These are phyloP conservation scores for Leptodermis oblonga DNA, from an alignment of 257 asterid species.

Conservation along the genomic window DNA sequence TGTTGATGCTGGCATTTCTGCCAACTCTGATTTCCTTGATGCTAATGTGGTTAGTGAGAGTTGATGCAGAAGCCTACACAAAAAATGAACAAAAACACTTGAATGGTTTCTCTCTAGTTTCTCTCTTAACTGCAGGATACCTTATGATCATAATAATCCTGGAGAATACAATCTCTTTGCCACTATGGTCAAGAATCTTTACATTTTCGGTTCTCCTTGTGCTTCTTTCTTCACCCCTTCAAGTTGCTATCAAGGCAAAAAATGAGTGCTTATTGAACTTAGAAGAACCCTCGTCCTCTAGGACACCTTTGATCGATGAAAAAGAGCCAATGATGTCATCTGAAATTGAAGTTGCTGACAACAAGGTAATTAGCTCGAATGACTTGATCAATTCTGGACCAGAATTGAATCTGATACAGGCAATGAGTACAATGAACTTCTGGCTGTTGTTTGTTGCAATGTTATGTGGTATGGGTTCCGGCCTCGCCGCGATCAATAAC, in stretches of 20 bases:
- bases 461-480: slow-evolving; percentile 96
- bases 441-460: slow-evolving; percentile 79
- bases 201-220: slow-evolving; percentile 47
- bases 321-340: slow-evolving; percentile 13
- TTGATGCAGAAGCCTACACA: slow-evolving; percentile 31
- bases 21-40: slow-evolving; percentile 55
- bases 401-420: slow-evolving; percentile 54
- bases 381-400: slow-evolving; percentile 21
- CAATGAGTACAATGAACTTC: slow-evolving; percentile 55
- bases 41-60: slow-evolving; percentile 70
- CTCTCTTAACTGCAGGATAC: slow-evolving; percentile 57
- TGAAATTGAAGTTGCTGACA: slow-evolving; percentile 9
- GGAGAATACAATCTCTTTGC: slow-evolving; percentile 37
- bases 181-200: slow-evolving; percentile 41
- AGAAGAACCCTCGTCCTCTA: slow-evolving; percentile 19
- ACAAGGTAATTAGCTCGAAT: slow-evolving; percentile 25
- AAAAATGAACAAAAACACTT: slow-evolving; percentile 45
- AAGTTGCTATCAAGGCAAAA: slow-evolving; percentile 40
- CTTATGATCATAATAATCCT: slow-evolving; percentile 57
- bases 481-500: slow-evolving; percentile 82
- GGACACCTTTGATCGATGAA: slow-evolving; percentile 39
- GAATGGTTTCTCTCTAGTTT: slow-evolving; percentile 53
- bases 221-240: slow-evolving; percentile 60
- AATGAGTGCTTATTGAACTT: slow-evolving; percentile 11
- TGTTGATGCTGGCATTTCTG: slow-evolving; percentile 67